Evolutionary conservation across 306 rosid genomes (phyloP).

Genomic region (Sesbania bispinosa): DNA sequence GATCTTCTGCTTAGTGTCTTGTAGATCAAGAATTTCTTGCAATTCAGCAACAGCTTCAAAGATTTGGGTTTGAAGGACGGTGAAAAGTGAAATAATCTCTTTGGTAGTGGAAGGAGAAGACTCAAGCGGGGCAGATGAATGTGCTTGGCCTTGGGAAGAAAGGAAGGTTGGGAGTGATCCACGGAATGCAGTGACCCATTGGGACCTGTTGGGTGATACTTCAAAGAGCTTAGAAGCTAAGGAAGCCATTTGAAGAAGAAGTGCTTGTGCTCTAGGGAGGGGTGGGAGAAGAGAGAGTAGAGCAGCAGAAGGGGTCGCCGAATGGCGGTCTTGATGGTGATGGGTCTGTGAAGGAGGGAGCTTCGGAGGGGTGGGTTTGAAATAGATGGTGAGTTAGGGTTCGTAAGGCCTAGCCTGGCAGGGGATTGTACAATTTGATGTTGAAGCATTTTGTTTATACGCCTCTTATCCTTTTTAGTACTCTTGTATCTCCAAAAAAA

Average conservation of each 20-base stretch:
- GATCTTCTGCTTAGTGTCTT: constrained; percentile 71
- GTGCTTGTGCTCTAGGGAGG: constrained; percentile 81
- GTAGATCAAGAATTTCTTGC: constrained; percentile 86
- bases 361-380: constrained; percentile 71
- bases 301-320: constrained; percentile 37
- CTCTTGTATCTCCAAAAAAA: not conserved
- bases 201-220: constrained; percentile 65
- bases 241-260: constrained; percentile 83
- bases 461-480: not conserved
- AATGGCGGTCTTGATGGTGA: constrained; percentile 32
- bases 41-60: constrained; percentile 88
- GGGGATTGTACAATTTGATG: constrained; percentile 84
- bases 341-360: constrained; percentile 53
- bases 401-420: constrained; percentile 76
- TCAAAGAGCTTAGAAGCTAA: constrained; percentile 71
- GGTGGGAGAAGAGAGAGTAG: constrained; percentile 87
- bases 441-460: constrained; percentile 52
- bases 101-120: constrained; percentile 62
- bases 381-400: constrained; percentile 77
- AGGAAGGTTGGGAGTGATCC: constrained; percentile 78
- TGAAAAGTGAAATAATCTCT: constrained; percentile 65
- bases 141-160: constrained; percentile 50
- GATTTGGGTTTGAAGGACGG: constrained; percentile 72
- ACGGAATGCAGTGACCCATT: constrained; percentile 74
- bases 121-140: constrained; percentile 33